A percentile compares a stretch with the other conserved stretches of the same genome.
Evolutionary conservation across 2,329 filamentous ascomycete genomes (phyloP).

Genomic region (Pseudomassariella vexata): DNA sequence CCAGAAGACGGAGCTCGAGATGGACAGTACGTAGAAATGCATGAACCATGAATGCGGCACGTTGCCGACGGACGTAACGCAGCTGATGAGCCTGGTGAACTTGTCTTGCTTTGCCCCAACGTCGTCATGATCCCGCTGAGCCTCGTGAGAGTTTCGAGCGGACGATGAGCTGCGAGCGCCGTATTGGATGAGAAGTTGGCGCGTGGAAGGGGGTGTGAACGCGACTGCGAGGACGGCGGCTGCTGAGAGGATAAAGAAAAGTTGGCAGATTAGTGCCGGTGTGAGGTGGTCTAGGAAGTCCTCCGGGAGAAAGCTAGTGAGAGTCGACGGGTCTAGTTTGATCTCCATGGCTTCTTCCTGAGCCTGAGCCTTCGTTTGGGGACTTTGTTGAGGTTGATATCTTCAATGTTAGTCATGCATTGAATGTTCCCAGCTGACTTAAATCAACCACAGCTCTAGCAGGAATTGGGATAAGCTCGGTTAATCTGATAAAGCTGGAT

Average conservation of each 20-base stretch:
- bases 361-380: too few relatives aligned
- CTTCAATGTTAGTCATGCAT: too few relatives aligned
- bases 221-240: constrained; percentile 35
- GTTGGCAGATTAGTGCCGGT: constrained; percentile 33
- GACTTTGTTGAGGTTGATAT: too few relatives aligned
- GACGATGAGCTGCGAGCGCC: constrained; percentile 34
- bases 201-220: constrained; percentile 36
- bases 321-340: too few relatives aligned
- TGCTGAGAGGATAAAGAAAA: constrained; percentile 39
- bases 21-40: constrained; percentile 76
- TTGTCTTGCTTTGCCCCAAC: constrained; percentile 5
- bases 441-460: too few relatives aligned
- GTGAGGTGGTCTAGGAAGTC: constrained; percentile 14
- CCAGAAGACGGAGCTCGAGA: constrained; percentile 71
- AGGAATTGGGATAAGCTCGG: too few relatives aligned
- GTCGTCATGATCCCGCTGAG: constrained; percentile 1
- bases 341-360: too few relatives aligned
- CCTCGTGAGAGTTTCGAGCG: constrained; percentile 3
- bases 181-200: constrained; percentile 42
- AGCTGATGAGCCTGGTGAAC: constrained; percentile 23
- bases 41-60: constrained; percentile 87
- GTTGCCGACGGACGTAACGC: constrained; percentile 37
- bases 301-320: too few relatives aligned
- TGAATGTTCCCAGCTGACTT: too few relatives aligned
- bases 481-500: too few relatives aligned